Evolutionary conservation across 768 basidiomycete species (phyloP), one percentile per base, ranked within the genome.

Genomic region (Tylopilus intermedius): DNA sequence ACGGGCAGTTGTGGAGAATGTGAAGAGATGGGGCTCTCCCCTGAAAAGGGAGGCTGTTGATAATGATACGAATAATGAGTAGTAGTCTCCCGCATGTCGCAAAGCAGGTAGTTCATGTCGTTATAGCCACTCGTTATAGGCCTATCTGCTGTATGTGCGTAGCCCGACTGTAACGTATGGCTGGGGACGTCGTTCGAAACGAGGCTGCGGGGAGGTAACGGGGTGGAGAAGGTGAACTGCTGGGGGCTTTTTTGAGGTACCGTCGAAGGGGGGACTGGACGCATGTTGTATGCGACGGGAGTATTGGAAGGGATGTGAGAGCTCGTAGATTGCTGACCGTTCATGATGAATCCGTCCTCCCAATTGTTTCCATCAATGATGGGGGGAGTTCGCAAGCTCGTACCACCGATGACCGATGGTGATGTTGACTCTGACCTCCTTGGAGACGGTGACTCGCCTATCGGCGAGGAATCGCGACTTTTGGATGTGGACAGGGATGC

Each of bases 401-500:
- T 33, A 21, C 60, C 58, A 27, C 66, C 63, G 48, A 69, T 69
- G 52, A 69, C 60, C 32, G 69, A 70, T 24, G 68, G 68, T 35
- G 68, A 69, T 52, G 66, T 58, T 4, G 68, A 69, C 46, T 69
- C 69, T n/a, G 68, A 71, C 55, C 68, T 64, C 56, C 66, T 63
- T 59, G 71, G 71, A 54, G 79, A 74, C 46, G 77, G 74, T 4
- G 81, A 74, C 18, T 80, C 71, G 29, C 74, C 74, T 18, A 77
- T 72, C n/a, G 87, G 86, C 4, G 86, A 86, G 35, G 86, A 87
- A 58, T 82, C 81, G 18, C 76, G 75, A 51, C 83, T 76, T 32
- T 83, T 72, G n/a, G 76, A 79, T 4, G 74, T 67, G 29, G 75
- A 71, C 47, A 73, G 72, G 0, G 70, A 63, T 21, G 50, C 53